Conservation (phyloP, 805 yeast species). For the Schizosaccharomyces octosporus region DNA sequence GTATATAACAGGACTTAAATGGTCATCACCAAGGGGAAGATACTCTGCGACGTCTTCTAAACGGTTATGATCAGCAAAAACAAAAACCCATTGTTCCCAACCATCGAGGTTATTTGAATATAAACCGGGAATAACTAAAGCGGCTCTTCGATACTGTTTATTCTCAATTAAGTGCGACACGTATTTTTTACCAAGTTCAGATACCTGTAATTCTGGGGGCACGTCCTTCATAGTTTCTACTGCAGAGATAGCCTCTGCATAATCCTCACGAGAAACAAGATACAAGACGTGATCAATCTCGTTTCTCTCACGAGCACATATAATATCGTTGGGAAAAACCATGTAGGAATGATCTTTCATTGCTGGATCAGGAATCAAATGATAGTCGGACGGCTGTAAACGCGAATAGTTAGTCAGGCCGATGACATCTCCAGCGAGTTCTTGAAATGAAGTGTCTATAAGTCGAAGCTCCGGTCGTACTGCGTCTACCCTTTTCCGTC, state of each 20-base stretch:
- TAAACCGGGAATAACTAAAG: slow-evolving; percentile 22
- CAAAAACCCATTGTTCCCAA: slow-evolving; percentile 44
- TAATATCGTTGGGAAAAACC: slow-evolving; percentile 60
- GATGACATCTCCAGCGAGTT: slow-evolving; percentile 56
- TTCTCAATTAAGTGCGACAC: slow-evolving; percentile 14
- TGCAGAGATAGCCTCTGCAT: slow-evolving; percentile 54
- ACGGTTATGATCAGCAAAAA: slow-evolving; percentile 26
- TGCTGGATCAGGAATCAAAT: slow-evolving; percentile 17
- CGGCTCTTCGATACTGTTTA: slow-evolving; percentile 33
- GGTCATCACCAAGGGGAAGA: slow-evolving; percentile 30
- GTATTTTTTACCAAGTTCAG: slow-evolving; percentile 13
- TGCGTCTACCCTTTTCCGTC: slow-evolving; percentile 9
- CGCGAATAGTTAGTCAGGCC: slow-evolving; percentile 30
- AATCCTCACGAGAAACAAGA: slow-evolving; percentile 32
- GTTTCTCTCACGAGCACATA: slow-evolving; percentile 47
- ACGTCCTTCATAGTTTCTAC: slow-evolving; percentile 31
- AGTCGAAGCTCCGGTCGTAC: slow-evolving; percentile 54
- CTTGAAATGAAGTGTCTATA: slow-evolving; percentile 45
- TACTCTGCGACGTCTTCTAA: slow-evolving; percentile 22
- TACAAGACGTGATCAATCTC: slow-evolving; percentile 48
- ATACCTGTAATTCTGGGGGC: slow-evolving; percentile 35
- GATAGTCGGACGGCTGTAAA: slow-evolving; percentile 61
- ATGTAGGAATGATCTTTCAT: slow-evolving; percentile 29
- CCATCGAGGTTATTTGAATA: slow-evolving; percentile 15
- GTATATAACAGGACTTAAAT: slow-evolving; percentile 18